Evolutionary conservation across 2,329 filamentous ascomycete genomes (phyloP), one percentile per base, ranked within the genome.

Genomic region (Thelonectria discophora): DNA sequence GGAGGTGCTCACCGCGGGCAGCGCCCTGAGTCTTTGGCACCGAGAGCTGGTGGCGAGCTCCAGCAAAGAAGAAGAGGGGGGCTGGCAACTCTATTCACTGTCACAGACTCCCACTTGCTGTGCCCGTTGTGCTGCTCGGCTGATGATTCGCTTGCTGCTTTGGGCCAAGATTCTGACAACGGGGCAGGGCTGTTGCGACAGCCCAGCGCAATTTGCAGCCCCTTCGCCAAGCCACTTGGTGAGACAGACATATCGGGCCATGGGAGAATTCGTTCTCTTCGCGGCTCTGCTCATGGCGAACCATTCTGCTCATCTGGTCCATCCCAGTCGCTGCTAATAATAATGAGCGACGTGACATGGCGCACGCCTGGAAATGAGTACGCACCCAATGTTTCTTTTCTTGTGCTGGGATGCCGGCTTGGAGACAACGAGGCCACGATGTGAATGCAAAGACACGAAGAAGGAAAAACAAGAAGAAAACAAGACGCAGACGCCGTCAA

Each of bases 11-110:
- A 57, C 63, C 55, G 61, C 47, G 65, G 65, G 68, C 68, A 68
- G 69, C 68, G 67, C 68, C 68, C 67, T 71, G 65, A 71, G 46
- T 34, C 46, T 49, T 49, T 49, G 46, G 46, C 43, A 47, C 43
- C 27, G 45, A 13, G 15, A 42, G 59, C 42, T 58, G 60, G 56
- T 52, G 60, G 59, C 47, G 54, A 55, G 54, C 46, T 42, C 56
- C 43, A 59, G 49, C 48, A 43, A 45, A n/a, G n/a, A n/a, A n/a
- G n/a, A n/a, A n/a, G n/a, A n/a, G n/a, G n/a, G n/a, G n/a, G n/a
- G n/a, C n/a, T n/a, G n/a, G 10, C 32, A 34, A 34, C 32, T 34
- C 32, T 34, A 34, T 34, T 34, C 32, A 34, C 32, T 34, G 32
- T 34, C 32, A 34, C 32, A 11, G 7, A 18, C 34, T 32, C 17